A percentile compares a stretch with the other conserved stretches of the same genome.
These are phyloP conservation scores for Biscogniauxia marginata DNA, from an alignment of 2,329 filamentous ascomycete species.

Conservation along the genomic window DNA sequence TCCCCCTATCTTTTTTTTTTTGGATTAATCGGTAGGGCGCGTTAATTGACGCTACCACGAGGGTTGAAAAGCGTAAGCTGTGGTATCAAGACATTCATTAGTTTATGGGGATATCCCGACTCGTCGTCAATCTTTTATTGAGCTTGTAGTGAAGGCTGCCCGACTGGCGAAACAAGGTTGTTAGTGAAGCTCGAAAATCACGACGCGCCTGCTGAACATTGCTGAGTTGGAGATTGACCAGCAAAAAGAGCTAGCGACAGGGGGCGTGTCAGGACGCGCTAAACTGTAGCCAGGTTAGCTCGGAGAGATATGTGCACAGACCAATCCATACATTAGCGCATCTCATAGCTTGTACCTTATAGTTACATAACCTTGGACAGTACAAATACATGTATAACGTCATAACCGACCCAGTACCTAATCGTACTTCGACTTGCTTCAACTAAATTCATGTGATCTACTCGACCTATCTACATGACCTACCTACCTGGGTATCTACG, in stretches of 20 bases:
- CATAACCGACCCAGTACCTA: too few relatives aligned
- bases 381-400: too few relatives aligned
- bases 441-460: too few relatives aligned
- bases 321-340: too few relatives aligned
- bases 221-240: not conserved
- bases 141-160: too few relatives aligned
- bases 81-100: not conserved
- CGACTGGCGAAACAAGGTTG: not conserved
- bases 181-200: not conserved
- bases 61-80: not conserved
- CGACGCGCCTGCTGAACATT: not conserved
- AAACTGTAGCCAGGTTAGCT: not conserved
- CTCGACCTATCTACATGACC: too few relatives aligned
- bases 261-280: not conserved
- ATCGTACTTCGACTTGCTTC: too few relatives aligned
- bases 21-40: too few relatives aligned
- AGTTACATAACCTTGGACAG: not conserved
- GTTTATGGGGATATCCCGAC: not conserved
- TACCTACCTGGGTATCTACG: too few relatives aligned
- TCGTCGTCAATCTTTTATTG: not conserved
- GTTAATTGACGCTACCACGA: not conserved
- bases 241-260: not conserved
- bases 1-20: too few relatives aligned
- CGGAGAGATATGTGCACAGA: too few relatives aligned
- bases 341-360: too few relatives aligned